phyloP scores from a whole-genome alignment of 495 filamentous ascomycete species.

The Hypomontagnella monticulosa region DNA sequence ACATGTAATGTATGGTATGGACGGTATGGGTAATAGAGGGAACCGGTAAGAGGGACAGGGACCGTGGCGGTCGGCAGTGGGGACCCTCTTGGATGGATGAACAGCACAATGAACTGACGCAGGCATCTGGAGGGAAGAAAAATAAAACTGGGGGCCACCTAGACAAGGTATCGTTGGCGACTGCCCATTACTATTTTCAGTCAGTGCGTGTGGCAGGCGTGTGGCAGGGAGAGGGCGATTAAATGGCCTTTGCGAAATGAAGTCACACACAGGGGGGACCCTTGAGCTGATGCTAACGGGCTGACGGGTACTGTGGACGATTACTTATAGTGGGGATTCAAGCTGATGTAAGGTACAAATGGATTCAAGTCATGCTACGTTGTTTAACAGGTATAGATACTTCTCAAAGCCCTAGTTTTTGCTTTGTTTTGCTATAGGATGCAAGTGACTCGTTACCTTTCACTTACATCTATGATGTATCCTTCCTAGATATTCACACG shows the following conservation, averaged over 20 bases:
- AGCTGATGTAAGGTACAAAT: slow-evolving; percentile 14
- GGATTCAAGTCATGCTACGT: slow-evolving; percentile 9
- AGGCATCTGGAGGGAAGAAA: slow-evolving; percentile 1
- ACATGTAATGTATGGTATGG: not conserved
- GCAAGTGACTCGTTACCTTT: slow-evolving; percentile 10
- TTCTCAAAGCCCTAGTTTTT: slow-evolving; percentile 13
- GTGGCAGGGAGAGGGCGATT: slow-evolving; percentile 31
- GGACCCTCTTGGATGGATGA: slow-evolving; percentile 7
- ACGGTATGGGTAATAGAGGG: not conserved
- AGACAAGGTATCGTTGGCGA: slow-evolving; percentile 27
- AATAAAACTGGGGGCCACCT: slow-evolving; percentile 9
- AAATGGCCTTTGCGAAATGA: slow-evolving; percentile 42
- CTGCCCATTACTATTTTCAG: slow-evolving; percentile 32
- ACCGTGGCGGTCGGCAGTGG: slow-evolving; percentile 38
- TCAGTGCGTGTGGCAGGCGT: slow-evolving; percentile 31
- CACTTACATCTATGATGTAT: slow-evolving; percentile 14
- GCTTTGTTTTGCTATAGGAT: not conserved
- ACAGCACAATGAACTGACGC: slow-evolving; percentile 14
- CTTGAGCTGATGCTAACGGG: slow-evolving; percentile 32
- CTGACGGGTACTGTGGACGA: slow-evolving; percentile 39
- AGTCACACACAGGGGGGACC: slow-evolving; percentile 40
- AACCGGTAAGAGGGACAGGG: slow-evolving; percentile 15
- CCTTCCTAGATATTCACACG: slow-evolving; percentile 14
- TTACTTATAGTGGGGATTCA: slow-evolving; percentile 23
- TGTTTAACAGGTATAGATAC: slow-evolving; percentile 20